Evolutionary conservation across 1,284 basidiomycete genomes (phyloP).

Genomic region (Marasmius tenuissimus): DNA sequence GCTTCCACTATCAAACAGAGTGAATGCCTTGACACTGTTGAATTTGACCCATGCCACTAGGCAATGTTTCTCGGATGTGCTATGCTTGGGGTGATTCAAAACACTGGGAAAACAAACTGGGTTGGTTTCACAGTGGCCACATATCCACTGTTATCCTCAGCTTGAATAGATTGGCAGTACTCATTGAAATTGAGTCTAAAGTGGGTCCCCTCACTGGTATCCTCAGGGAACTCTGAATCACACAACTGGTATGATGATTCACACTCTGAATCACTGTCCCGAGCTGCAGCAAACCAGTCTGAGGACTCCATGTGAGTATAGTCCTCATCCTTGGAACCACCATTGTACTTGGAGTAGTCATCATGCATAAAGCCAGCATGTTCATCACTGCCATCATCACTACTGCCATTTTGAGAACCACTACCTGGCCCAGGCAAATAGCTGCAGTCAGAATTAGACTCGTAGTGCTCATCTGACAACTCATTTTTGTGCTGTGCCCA

Average conservation of each 20-base stretch:
- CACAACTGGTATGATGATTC: too few relatives aligned
- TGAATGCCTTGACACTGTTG: conserved; percentile 15
- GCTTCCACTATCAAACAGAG: conserved; percentile 23
- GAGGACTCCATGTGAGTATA: not conserved
- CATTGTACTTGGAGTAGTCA: not conserved
- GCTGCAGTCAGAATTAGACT: not conserved
- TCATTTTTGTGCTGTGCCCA: not conserved
- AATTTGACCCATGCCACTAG: conserved; percentile 9
- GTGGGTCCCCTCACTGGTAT: too few relatives aligned
- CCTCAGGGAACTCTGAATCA: too few relatives aligned
- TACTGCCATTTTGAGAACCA: not conserved
- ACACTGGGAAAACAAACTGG: not conserved
- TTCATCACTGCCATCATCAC: not conserved
- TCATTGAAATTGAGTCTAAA: conserved; percentile 2
- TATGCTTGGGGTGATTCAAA: not conserved
- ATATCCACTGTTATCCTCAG: not conserved
- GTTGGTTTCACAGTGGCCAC: not conserved
- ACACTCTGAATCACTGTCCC: too few relatives aligned
- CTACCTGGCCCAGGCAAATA: not conserved
- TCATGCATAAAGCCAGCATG: not conserved
- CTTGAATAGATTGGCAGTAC: conserved; percentile 2
- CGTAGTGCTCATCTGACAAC: not conserved
- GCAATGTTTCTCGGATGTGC: conserved; percentile 2
- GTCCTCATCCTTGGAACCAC: not conserved
- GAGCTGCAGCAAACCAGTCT: not conserved